Evolutionary conservation across 228 moss, liverwort and hornwort genomes (phyloP), one percentile per base, ranked within the genome.

Genomic region (Sphagnum magellanicum): DNA sequence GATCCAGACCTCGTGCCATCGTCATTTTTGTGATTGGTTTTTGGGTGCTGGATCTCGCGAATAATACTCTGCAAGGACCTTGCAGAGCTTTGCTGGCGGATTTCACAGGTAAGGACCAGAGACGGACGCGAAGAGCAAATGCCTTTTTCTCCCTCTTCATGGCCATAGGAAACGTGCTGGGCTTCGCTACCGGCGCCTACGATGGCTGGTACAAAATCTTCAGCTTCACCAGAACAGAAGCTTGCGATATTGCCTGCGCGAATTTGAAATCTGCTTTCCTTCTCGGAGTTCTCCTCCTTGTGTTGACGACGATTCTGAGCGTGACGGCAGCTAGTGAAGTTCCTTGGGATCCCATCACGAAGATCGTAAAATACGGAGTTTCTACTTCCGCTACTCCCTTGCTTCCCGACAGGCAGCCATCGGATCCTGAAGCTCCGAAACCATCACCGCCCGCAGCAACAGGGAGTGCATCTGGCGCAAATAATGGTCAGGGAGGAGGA

Each of bases 181-280:
- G 94, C 32, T 94, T 94, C 12, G 90, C 90, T 55, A 85, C 94
- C 5, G 92, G 94, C 46, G 94, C 94, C 10, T 95, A 83, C 52
- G 81, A 73, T 52, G 85, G 80, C 14, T 95, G 95, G 95, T 83
- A 84, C 63, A 79, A 59, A 48, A 15, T 79, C 58, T 68, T 95
- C 6, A 8, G 70, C 4, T 92, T 92, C 71, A 90, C 90, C 8
- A n/a, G 72, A 8, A 90, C 85, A 6, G 1, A 10, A 0, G 92
- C 89, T 4, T 95, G 95, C 32, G 84, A 84, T 64, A 59, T 60
- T 4, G 85, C 90, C 6, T 95, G 95, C 15, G 81, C 95, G 6
- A 95, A 95, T 15, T 63, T 95, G 66, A 95, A 95, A 63, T 87
- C 95, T 4, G 95, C 95, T 17, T 95, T 95, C 66, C 73, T 95